Conservation (phyloP, 2,329 filamentous ascomycete genomes). For the Cladorrhinum sp. region DNA sequence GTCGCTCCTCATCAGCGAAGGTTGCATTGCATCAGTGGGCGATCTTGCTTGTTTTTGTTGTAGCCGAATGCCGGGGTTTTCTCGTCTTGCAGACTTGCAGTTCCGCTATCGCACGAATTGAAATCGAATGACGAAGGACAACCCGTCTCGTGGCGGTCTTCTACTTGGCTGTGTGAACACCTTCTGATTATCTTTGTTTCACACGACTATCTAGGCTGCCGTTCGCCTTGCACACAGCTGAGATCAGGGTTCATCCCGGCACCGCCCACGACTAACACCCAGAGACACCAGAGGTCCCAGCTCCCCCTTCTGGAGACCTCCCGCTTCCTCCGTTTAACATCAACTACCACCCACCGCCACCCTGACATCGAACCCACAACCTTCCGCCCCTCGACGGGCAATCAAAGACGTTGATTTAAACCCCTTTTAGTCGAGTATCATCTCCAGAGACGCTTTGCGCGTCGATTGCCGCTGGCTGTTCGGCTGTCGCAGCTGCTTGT, state of each 20-base stretch:
- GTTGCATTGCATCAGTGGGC: background rate
- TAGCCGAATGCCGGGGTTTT: conserved; percentile 5
- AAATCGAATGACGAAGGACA: background rate
- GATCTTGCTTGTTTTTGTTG: conserved; percentile 1
- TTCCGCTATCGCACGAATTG: conserved; percentile 13
- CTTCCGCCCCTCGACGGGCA: background rate
- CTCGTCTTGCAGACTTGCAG: conserved; percentile 1
- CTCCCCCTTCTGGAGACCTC: background rate
- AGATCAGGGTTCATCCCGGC: conserved; percentile 1
- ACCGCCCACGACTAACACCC: background rate
- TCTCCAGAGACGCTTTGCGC: conserved; percentile 15
- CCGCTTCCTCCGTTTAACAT: background rate
- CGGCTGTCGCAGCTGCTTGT: conserved; percentile 11
- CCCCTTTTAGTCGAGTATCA: background rate
- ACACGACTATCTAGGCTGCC: background rate
- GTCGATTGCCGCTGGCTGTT: conserved; percentile 1
- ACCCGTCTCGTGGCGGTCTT: conserved; percentile 31
- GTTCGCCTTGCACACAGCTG: background rate
- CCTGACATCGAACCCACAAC: background rate
- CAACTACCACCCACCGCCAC: background rate
- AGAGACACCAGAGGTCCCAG: background rate
- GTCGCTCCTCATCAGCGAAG: background rate
- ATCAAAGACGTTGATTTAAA: background rate
- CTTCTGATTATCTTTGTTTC: background rate
- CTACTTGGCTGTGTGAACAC: conserved; percentile 28